Evolutionary conservation across 495 filamentous ascomycete species (phyloP).

Genomic region (Penicillium tannophilum): DNA sequence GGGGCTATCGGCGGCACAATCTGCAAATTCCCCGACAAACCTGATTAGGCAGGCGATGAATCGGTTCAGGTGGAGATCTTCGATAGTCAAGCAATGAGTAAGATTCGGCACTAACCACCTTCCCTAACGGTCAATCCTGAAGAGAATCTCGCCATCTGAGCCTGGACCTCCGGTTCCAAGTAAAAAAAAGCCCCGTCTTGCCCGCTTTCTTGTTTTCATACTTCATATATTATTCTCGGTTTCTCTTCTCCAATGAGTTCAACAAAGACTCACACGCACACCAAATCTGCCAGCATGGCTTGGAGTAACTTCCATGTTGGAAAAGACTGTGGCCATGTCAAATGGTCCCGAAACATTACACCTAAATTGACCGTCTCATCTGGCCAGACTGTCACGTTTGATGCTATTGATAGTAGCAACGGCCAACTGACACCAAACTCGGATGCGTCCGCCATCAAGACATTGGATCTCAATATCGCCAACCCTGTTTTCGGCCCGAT

Average conservation of each 20-base stretch:
- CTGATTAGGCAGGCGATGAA: constrained; percentile 31
- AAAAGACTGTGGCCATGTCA: constrained; percentile 44
- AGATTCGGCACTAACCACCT: constrained; percentile 28
- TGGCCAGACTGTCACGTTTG: constrained; percentile 47
- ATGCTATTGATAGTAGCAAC: constrained; percentile 53
- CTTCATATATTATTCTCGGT: neutral
- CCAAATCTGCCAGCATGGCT: constrained; percentile 32
- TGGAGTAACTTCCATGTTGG: constrained; percentile 44
- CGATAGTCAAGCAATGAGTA: constrained; percentile 7
- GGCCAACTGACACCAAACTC: constrained; percentile 46
- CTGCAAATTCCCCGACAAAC: constrained; percentile 22
- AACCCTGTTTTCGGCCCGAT: constrained; percentile 55
- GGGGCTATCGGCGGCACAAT: constrained; percentile 14
- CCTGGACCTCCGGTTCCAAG: constrained; percentile 11
- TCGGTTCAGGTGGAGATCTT: constrained; percentile 12
- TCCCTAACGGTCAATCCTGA: constrained; percentile 31
- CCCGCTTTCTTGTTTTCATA: neutral
- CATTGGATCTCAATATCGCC: constrained; percentile 44
- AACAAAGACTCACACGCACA: constrained; percentile 18
- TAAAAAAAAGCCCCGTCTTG: neutral
- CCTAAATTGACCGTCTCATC: constrained; percentile 50
- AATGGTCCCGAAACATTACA: constrained; percentile 49
- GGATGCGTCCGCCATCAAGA: constrained; percentile 39
- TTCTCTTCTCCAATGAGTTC: constrained; percentile 19
- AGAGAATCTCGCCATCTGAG: constrained; percentile 26